These are phyloP conservation scores for Pichia sorboxylosa DNA, from an alignment of 1,139 yeast species.

Conservation along the genomic window DNA sequence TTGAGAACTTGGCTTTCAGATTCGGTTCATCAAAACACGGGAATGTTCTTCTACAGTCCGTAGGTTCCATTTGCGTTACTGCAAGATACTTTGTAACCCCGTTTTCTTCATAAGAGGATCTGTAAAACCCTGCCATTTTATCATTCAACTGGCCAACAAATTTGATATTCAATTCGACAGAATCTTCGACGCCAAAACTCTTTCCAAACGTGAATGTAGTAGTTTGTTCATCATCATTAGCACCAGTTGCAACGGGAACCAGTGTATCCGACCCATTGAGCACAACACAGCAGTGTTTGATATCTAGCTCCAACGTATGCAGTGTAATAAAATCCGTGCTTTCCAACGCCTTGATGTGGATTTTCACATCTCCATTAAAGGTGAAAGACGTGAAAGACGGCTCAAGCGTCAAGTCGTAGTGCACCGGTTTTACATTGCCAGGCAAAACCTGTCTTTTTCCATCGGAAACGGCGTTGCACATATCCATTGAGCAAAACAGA, in stretches of 20 bases:
- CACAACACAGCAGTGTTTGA: constrained; percentile 14
- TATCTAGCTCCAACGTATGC: constrained; percentile 30
- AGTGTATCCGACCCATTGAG: constrained; percentile 10
- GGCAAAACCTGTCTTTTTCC: constrained; percentile 28
- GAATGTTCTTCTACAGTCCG: constrained; percentile 85
- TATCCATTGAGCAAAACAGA: too few relatives aligned
- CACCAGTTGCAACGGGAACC: constrained; percentile 11
- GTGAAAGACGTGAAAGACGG: constrained; percentile 21
- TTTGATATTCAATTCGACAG: constrained; percentile 26
- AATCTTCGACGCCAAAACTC: constrained; percentile 26
- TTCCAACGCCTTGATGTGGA: constrained; percentile 28
- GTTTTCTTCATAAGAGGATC: constrained; percentile 57
- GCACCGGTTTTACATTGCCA: constrained; percentile 31
- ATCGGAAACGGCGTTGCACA: too few relatives aligned
- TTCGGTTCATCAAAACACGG: constrained; percentile 89
- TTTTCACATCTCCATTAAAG: constrained; percentile 34
- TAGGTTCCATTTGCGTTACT: constrained; percentile 84
- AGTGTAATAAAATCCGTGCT: constrained; percentile 32
- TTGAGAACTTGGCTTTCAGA: constrained; percentile 66
- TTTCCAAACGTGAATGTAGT: constrained; percentile 52
- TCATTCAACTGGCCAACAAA: constrained; percentile 43
- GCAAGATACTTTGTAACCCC: constrained; percentile 61
- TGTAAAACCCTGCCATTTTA: constrained; percentile 85
- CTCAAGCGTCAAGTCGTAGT: constrained; percentile 33
- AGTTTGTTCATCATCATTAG: constrained; percentile 38